These are phyloP conservation scores for Cephalotrichum gorgonifer DNA, from an alignment of 2,329 filamentous ascomycete species.

Conservation along the genomic window DNA sequence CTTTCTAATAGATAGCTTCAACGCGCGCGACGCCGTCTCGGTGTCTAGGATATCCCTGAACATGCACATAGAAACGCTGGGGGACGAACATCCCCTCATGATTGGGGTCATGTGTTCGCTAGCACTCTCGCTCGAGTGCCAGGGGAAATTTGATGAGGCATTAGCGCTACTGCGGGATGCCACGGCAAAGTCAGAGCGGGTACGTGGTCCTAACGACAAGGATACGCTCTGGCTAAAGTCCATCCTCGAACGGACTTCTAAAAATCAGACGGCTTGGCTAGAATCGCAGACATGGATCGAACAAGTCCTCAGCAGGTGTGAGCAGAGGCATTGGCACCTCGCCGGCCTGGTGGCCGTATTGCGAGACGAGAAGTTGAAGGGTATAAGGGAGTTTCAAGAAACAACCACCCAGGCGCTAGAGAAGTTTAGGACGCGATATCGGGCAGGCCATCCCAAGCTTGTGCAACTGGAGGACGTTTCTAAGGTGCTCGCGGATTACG, in stretches of 20 bases:
- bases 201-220: neutral
- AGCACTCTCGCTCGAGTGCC: neutral
- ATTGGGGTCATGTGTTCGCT: neutral
- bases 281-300: neutral
- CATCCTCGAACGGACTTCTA: neutral
- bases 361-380: neutral
- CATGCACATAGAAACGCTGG: neutral
- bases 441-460: neutral
- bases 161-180: neutral
- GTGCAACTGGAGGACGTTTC: neutral
- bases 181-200: neutral
- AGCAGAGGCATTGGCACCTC: neutral
- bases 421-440: neutral
- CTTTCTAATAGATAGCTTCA: too few relatives aligned
- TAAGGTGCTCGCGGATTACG: neutral
- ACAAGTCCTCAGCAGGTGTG: neutral
- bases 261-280: neutral
- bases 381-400: neutral
- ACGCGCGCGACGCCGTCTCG: neutral
- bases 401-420: neutral
- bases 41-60: neutral
- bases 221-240: neutral
- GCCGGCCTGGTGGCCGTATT: neutral
- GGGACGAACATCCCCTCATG: neutral
- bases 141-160: neutral